phyloP scores from a whole-genome alignment of 2,329 filamentous ascomycete species.

The Aspergillus transmontanensis region DNA sequence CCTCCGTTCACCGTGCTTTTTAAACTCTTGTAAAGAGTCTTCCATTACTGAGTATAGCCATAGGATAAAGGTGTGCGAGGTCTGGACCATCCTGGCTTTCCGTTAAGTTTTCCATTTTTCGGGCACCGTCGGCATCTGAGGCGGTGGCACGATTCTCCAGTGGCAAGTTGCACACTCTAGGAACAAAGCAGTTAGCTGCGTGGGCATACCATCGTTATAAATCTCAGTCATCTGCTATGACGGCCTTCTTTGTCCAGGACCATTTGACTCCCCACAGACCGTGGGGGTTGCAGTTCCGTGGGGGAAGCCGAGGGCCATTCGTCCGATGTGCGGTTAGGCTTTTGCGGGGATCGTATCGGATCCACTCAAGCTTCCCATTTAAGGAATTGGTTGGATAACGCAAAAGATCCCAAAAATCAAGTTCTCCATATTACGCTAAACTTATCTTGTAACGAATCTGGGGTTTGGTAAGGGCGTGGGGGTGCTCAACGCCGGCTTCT shows the following conservation, averaged over 20 bases:
- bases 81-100: too few relatives aligned
- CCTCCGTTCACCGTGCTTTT: background rate
- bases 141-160: background rate
- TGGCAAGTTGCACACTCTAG: background rate
- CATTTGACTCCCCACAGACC: background rate
- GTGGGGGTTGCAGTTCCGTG: background rate
- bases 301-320: conserved; percentile 1
- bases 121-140: background rate
- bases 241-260: background rate
- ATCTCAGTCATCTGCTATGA: too few relatives aligned
- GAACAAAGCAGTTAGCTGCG: background rate
- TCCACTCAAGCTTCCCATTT: background rate
- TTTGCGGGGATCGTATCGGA: background rate
- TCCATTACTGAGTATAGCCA: background rate
- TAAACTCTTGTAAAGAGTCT: background rate
- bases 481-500: background rate
- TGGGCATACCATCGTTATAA: background rate
- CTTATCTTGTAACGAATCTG: background rate
- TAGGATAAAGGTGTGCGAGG: background rate
- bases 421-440: background rate
- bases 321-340: background rate
- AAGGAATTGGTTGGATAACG: background rate
- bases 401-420: too few relatives aligned
- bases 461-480: background rate
- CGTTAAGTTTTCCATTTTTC: background rate